These are phyloP conservation scores for Saccharomycopsis hybrid DNA, from an alignment of 1,139 yeast genomes.

Conservation along the genomic window DNA sequence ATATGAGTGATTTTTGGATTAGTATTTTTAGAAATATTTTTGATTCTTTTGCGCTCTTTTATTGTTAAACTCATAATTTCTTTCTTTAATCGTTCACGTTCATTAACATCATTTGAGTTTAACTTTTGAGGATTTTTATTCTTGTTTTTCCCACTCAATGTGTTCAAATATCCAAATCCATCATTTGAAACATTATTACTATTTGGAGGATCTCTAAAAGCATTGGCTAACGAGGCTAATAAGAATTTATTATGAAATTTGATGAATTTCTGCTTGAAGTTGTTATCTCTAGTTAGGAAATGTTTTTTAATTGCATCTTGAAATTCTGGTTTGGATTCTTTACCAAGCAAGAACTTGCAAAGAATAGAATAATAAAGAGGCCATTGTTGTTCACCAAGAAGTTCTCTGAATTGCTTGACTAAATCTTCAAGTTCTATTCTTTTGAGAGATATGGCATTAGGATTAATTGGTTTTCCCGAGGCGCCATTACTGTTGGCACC, in stretches of 20 bases:
- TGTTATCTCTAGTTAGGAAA: slow-evolving; percentile 6
- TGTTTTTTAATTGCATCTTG: slow-evolving; percentile 39
- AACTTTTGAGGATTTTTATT: slow-evolving; percentile 32
- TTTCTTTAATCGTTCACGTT: slow-evolving; percentile 74
- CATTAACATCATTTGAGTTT: slow-evolving; percentile 34
- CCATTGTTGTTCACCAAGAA: slow-evolving; percentile 71
- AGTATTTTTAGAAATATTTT: slow-evolving; percentile 62
- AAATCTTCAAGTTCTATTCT: slow-evolving; percentile 66
- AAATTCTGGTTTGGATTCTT: slow-evolving; percentile 70
- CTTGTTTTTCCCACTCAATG: slow-evolving; percentile 45
- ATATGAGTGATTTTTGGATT: slow-evolving; percentile 8
- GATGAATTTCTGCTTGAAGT: slow-evolving; percentile 16
- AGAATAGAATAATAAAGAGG: slow-evolving; percentile 77
- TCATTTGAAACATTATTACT: slow-evolving; percentile 43
- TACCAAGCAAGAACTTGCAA: slow-evolving; percentile 71
- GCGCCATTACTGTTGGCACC: too few relatives aligned
- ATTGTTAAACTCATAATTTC: slow-evolving; percentile 85
- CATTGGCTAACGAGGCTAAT: slow-evolving; percentile 75
- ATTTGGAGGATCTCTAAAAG: slow-evolving; percentile 57
- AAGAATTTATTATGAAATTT: slow-evolving; percentile 76
- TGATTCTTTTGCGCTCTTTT: slow-evolving; percentile 78
- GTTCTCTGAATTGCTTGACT: slow-evolving; percentile 65
- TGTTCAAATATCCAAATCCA: slow-evolving; percentile 41
- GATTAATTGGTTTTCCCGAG: too few relatives aligned
- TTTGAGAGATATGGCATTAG: not conserved